phyloP scores from a whole-genome alignment of 805 yeast genomes.

The Hemisphaericaspora nanyangensis region DNA sequence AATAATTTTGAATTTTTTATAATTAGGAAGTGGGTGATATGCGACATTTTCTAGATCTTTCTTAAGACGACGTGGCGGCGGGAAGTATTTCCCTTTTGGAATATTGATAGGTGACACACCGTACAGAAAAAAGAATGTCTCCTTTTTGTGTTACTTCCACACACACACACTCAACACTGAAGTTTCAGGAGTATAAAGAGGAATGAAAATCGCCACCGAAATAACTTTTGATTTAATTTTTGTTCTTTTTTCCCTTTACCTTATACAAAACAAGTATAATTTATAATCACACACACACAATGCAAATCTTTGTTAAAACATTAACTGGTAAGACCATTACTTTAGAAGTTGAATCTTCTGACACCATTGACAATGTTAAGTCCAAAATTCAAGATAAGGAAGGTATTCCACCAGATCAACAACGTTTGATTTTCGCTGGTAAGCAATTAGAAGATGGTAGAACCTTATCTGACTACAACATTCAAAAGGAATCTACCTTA shows the following conservation, averaged over 20 bases:
- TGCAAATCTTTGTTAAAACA: slow-evolving; percentile 57
- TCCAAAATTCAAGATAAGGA: slow-evolving; percentile 96
- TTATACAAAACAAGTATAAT: too few species aligned
- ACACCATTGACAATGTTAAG: slow-evolving; percentile 96
- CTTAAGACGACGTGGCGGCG: too few species aligned
- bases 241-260: too few species aligned
- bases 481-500: slow-evolving; percentile 98
- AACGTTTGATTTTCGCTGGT: slow-evolving; percentile 98
- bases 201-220: slow-evolving; percentile 6
- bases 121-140: too few species aligned
- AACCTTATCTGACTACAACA: slow-evolving; percentile 98
- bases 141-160: too few species aligned
- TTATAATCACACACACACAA: slow-evolving; percentile 22
- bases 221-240: too few species aligned
- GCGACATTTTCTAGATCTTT: too few species aligned
- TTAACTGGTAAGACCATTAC: slow-evolving; percentile 68
- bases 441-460: slow-evolving; percentile 99
- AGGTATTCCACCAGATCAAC: slow-evolving; percentile 98
- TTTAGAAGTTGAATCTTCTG: slow-evolving; percentile 95
- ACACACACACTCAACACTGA: too few species aligned
- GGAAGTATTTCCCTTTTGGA: too few species aligned
- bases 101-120: too few species aligned
- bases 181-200: slow-evolving; percentile 6
- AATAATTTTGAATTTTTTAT: too few species aligned
- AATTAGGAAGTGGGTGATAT: too few species aligned